Conservation (phyloP, 2,329 filamentous ascomycete genomes). For the Fusarium foetens region DNA sequence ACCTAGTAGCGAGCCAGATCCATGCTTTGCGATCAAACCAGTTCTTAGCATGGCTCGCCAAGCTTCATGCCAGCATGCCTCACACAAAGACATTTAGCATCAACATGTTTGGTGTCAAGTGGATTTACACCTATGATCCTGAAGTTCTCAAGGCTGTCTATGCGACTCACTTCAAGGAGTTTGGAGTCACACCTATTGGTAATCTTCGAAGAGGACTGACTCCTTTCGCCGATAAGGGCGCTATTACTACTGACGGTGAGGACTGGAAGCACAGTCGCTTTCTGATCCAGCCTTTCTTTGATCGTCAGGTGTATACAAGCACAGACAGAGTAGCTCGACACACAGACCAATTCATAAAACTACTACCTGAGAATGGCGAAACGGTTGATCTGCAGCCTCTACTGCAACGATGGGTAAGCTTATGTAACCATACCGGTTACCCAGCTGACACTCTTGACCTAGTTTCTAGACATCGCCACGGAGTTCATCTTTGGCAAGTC, state of each 20-base stretch:
- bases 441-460: not conserved
- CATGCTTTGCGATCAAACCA: not conserved
- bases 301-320: conserved; percentile 1
- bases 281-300: not conserved
- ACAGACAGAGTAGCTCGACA: not conserved
- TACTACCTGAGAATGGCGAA: not conserved
- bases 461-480: not conserved
- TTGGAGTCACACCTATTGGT: not conserved
- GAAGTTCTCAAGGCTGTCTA: not conserved
- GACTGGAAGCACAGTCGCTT: not conserved
- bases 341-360: not conserved
- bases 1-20: not conserved
- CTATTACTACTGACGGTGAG: not conserved
- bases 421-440: no score
- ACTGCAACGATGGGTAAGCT: not conserved
- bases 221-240: not conserved
- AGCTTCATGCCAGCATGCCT: not conserved
- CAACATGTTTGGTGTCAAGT: not conserved
- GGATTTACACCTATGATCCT: not conserved
- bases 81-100: not conserved
- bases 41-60: not conserved
- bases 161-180: not conserved
- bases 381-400: not conserved
- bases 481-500: not conserved
- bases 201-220: not conserved